Conservation (phyloP, 345 rosid species). For the Hibiscus trionum region DNA sequence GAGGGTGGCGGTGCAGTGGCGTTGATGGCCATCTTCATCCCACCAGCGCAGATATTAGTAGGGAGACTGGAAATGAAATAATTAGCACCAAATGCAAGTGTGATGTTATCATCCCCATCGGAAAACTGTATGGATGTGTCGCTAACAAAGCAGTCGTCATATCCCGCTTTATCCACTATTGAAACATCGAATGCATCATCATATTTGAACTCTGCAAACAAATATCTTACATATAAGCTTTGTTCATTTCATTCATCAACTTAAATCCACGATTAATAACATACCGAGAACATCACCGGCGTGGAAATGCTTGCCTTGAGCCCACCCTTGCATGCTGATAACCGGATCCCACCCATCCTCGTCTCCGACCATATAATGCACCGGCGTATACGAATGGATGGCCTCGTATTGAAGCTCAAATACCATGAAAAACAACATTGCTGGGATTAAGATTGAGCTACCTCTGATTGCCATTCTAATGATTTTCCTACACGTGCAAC, state of each 20-base stretch:
- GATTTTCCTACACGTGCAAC: too few relatives aligned
- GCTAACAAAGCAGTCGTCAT: background rate
- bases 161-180: background rate
- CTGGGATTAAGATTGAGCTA: background rate
- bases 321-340: background rate
- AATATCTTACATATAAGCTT: too few relatives aligned
- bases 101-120: background rate
- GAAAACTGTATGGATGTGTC: too few relatives aligned
- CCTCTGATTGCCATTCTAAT: background rate
- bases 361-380: background rate
- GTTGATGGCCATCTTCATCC: conserved; percentile 4
- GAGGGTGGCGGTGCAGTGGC: background rate
- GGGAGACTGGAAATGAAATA: background rate
- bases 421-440: background rate
- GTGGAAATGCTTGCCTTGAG: background rate
- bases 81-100: background rate
- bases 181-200: background rate
- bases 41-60: background rate
- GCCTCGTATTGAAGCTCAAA: background rate
- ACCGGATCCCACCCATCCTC: background rate
- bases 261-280: background rate
- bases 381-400: background rate
- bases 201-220: background rate
- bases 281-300: background rate
- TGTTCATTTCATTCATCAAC: too few relatives aligned